Evolutionary conservation across 495 filamentous ascomycete genomes (phyloP).

Genomic region (Talaromyces wortmannii): DNA sequence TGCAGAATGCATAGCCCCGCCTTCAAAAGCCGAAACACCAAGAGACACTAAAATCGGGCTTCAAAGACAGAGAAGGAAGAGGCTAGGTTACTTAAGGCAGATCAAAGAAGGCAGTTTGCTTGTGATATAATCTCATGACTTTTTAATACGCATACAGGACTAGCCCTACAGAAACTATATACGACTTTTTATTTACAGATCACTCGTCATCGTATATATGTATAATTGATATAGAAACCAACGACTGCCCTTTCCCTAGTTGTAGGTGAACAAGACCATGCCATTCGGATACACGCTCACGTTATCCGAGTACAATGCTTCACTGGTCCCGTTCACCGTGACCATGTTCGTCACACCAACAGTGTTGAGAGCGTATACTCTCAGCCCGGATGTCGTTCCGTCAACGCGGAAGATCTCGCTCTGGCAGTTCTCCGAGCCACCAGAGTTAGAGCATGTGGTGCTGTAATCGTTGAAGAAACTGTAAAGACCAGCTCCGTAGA

Average conservation of each 20-base stretch:
- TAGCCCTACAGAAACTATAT: too few relatives aligned
- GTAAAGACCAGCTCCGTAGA: constrained; percentile 71
- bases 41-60: too few relatives aligned
- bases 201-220: too few relatives aligned
- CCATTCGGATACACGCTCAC: constrained; percentile 3
- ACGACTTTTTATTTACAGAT: too few relatives aligned
- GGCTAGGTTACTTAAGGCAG: too few relatives aligned
- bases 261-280: constrained; percentile 4
- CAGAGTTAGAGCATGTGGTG: constrained; percentile 37
- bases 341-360: constrained; percentile 42
- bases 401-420: constrained; percentile 53
- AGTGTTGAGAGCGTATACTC: constrained; percentile 43
- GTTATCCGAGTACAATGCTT: constrained; percentile 48
- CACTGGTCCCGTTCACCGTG: constrained; percentile 35
- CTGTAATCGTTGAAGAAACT: constrained; percentile 65
- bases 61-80: too few relatives aligned
- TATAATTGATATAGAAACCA: too few relatives aligned
- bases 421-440: constrained; percentile 50
- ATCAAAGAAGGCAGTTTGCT: too few relatives aligned
- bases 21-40: too few relatives aligned
- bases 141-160: too few relatives aligned
- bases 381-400: constrained; percentile 21
- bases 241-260: not conserved
- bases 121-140: too few relatives aligned
- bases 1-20: too few relatives aligned